Percentiles rank a stretch among this genome's conserved stretches.
phyloP scores from a whole-genome alignment of 768 basidiomycete genomes.

The Pholiota molesta region DNA sequence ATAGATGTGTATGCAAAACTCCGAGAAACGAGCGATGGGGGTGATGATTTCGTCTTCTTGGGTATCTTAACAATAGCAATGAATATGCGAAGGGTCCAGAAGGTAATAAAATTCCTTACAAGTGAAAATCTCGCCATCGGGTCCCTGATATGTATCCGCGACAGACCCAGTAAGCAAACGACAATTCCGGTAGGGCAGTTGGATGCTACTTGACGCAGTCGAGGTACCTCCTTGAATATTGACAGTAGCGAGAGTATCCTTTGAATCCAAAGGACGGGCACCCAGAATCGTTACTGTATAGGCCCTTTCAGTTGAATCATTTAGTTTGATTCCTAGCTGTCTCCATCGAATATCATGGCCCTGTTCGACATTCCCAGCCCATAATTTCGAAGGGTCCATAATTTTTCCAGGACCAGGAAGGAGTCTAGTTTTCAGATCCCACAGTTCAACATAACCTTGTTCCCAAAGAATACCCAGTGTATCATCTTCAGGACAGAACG shows the following conservation, averaged over 20 bases:
- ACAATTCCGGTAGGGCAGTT: constrained; percentile 45
- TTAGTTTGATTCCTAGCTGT: constrained; percentile 28
- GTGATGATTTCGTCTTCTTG: constrained; percentile 21
- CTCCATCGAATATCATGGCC: constrained; percentile 29
- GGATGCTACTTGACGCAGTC: constrained; percentile 17
- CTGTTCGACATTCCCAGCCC: constrained; percentile 33
- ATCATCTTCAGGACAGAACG: constrained; percentile 62
- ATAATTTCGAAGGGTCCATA: constrained; percentile 54
- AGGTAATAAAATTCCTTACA: constrained; percentile 33
- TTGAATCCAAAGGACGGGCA: constrained; percentile 22
- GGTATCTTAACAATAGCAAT: constrained; percentile 12
- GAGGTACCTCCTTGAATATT: constrained; percentile 24
- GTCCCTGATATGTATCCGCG: constrained; percentile 40
- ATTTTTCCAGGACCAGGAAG: constrained; percentile 57
- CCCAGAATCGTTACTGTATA: constrained; percentile 44
- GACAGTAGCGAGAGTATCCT: constrained; percentile 37
- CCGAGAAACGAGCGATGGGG: constrained; percentile 48
- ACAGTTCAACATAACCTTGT: constrained; percentile 67
- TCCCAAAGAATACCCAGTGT: constrained; percentile 71
- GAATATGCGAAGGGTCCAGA: background rate
- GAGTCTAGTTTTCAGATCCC: constrained; percentile 67
- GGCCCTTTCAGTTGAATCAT: constrained; percentile 10
- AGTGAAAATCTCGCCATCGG: constrained; percentile 49
- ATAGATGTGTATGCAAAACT: constrained; percentile 58
- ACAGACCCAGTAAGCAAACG: constrained; percentile 44